Base-by-base conservation (phyloP, 2,329 filamentous ascomycete species). In the Neonectria ditissima region DNA sequence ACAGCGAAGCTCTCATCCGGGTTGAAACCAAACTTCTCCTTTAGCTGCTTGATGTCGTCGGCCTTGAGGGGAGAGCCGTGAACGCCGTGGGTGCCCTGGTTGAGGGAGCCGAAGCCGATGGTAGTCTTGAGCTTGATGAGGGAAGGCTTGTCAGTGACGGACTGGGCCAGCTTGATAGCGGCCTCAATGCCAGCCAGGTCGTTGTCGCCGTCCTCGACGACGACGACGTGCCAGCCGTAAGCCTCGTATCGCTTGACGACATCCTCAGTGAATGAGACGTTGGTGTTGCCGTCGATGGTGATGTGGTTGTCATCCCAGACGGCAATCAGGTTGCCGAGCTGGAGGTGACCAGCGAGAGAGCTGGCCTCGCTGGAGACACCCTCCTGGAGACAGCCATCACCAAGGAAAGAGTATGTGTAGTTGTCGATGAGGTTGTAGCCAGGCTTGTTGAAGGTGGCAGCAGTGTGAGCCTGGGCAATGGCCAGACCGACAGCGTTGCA, bases 231-330 rank as follows among this genome's bases (percentile, higher is more conserved):
- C 96, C 96, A 99, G 84, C 94, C 96, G 82, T 97, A 99, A 66
- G 96, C 81, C 86, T 98, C 93, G 81, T 98, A 98, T 78, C 95
- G 91, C 89, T 97, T 96, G 76, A 87, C 81, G 66, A 98, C 95
- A 75, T 99, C 94, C 86, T 99, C 96, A 65, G 96, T 99, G 87
- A 99, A 98, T 72, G 96, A 91, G 78, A 89, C 90, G 84, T 96
- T 96, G 84, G 92, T 98, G 86, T 97, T 92, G 82, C 96, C 96
- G 78, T 99, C 96, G 78, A 90, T 90, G 75, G 87, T 97, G 79
- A 99, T 98, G 82, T 97, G 92, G 89, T 99, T 99, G 87, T 99
- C 96, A 79, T 99, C 96, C 82, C 95, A 99, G 83, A 99, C 88
- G 82, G 89, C 90, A 82, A 98, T 98, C 77, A 99, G 87, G 88